Evolutionary conservation across 1,284 basidiomycete species (phyloP).

Genomic region (Peniophora sp.): DNA sequence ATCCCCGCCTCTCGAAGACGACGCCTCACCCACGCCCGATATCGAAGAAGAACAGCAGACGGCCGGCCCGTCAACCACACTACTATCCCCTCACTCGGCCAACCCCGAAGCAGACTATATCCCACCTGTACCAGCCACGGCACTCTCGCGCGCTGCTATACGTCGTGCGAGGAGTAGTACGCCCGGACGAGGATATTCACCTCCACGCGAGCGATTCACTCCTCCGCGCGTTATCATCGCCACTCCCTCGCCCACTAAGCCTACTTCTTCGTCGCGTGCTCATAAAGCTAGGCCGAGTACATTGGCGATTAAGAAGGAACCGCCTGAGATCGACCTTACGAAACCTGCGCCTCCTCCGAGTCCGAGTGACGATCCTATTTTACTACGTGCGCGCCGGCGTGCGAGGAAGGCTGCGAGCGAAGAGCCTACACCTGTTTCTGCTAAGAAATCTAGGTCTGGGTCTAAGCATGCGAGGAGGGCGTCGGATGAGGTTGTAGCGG

Average conservation of each 20-base stretch:
- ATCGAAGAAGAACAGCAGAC: slow-evolving; percentile 7
- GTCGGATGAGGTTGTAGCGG: no score
- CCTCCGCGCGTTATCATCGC: slow-evolving; percentile 56
- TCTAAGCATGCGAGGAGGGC: no score
- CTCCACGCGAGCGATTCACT: slow-evolving; percentile 56
- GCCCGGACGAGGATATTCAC: slow-evolving; percentile 54
- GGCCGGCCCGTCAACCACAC: slow-evolving; percentile 20
- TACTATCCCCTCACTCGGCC: slow-evolving; percentile 33
- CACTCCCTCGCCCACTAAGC: slow-evolving; percentile 21
- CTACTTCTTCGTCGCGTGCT: slow-evolving; percentile 23
- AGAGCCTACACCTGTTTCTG: slow-evolving; percentile 5
- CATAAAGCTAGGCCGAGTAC: slow-evolving; percentile 27
- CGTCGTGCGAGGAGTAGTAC: slow-evolving; percentile 28
- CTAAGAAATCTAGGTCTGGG: slow-evolving; percentile 4
- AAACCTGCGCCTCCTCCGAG: slow-evolving; percentile 49
- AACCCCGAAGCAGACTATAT: slow-evolving; percentile 48
- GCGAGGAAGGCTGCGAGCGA: slow-evolving; percentile 10
- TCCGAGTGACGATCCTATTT: slow-evolving; percentile 64
- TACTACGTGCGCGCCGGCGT: slow-evolving; percentile 38
- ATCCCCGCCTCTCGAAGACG: slow-evolving; percentile 16
- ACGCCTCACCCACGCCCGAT: slow-evolving; percentile 11
- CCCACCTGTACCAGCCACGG: slow-evolving; percentile 22
- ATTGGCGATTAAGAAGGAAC: slow-evolving; percentile 47
- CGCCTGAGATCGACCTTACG: slow-evolving; percentile 52
- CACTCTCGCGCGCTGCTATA: slow-evolving; percentile 13